A percentile compares a stretch with the other conserved stretches of the same genome.
These are phyloP conservation scores for Metschnikowia hibisci DNA, from an alignment of 805 yeast genomes.

Conservation along the genomic window DNA sequence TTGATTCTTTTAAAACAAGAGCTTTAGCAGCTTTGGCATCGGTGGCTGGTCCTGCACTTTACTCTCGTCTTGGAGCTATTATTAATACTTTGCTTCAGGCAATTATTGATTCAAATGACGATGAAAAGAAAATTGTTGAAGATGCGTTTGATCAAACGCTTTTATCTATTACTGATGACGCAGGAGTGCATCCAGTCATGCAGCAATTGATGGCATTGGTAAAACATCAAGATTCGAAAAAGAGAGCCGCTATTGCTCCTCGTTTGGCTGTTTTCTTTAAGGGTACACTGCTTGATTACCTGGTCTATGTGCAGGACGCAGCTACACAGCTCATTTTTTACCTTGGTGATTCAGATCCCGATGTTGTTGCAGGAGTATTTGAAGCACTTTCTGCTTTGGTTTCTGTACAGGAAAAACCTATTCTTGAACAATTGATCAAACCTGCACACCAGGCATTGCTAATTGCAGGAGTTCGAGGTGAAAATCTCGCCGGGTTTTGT, in stretches of 20 bases:
- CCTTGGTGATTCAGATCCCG: constrained; percentile 64
- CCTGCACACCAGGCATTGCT: constrained; percentile 77
- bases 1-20: constrained; percentile 78
- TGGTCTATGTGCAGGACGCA: constrained; percentile 71
- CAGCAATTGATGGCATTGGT: constrained; percentile 74
- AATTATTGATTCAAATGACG: constrained; percentile 30
- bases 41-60: constrained; percentile 82
- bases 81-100: constrained; percentile 71
- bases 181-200: constrained; percentile 79
- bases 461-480: constrained; percentile 57
- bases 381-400: constrained; percentile 63
- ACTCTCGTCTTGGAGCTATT: constrained; percentile 67
- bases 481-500: constrained; percentile 69
- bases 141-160: constrained; percentile 66
- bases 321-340: constrained; percentile 64
- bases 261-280: constrained; percentile 72
- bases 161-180: constrained; percentile 67
- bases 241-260: constrained; percentile 59
- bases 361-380: constrained; percentile 62
- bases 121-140: constrained; percentile 28
- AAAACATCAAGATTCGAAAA: constrained; percentile 67
- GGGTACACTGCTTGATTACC: constrained; percentile 62
- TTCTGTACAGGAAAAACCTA: constrained; percentile 68
- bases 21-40: constrained; percentile 84
- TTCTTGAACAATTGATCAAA: constrained; percentile 69